Evolutionary conservation across 768 basidiomycete species (phyloP).

Genomic region (Podaxis sp.): DNA sequence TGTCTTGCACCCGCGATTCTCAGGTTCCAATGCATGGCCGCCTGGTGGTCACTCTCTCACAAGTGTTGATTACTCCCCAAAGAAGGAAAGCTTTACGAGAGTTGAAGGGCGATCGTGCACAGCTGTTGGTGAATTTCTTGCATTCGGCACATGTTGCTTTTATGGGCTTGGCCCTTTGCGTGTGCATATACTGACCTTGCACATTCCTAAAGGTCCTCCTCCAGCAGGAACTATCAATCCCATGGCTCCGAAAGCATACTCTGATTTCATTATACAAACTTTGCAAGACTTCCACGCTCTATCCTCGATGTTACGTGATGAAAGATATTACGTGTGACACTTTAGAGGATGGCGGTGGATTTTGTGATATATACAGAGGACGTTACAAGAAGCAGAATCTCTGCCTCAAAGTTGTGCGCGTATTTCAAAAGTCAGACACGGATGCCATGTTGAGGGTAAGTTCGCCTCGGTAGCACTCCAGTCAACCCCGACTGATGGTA

Average conservation of each 20-base stretch:
- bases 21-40: background rate
- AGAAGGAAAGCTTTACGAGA: background rate
- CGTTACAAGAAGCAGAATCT: constrained; percentile 18
- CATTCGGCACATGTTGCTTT: background rate
- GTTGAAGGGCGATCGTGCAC: background rate
- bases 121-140: background rate
- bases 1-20: background rate
- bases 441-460: constrained; percentile 23
- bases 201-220: constrained; percentile 14
- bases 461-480: background rate
- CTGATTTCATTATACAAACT: constrained; percentile 17
- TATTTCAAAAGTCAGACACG: constrained; percentile 22
- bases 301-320: constrained; percentile 28
- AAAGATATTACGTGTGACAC: constrained; percentile 17
- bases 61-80: background rate
- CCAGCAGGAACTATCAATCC: background rate
- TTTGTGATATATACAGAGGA: constrained; percentile 30
- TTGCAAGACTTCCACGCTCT: constrained; percentile 24
- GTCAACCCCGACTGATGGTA: background rate
- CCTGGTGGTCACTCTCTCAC: background rate
- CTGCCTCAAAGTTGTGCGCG: constrained; percentile 26
- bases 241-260: background rate
- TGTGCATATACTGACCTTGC: background rate
- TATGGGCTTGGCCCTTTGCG: background rate
- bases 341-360: constrained; percentile 22